Conservation (phyloP, 805 yeast genomes). For the Jamesozyma jinghongensis region DNA sequence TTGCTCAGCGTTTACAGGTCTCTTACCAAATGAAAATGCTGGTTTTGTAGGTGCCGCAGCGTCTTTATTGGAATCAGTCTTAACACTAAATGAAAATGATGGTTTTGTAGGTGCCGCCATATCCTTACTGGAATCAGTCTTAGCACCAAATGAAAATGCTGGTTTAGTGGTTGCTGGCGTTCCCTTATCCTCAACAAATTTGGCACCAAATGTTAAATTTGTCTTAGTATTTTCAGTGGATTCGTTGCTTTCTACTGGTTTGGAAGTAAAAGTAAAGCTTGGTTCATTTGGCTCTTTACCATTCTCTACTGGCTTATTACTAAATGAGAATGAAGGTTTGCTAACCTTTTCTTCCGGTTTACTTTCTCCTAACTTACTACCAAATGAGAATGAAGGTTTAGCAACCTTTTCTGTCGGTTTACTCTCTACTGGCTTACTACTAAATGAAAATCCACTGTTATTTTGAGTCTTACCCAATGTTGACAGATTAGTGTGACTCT, state of each 20-base stretch:
- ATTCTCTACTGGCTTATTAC: neutral
- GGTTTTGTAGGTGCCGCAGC: too few species aligned
- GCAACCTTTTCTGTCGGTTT: conserved; percentile 2
- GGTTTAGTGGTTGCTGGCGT: conserved; percentile 4
- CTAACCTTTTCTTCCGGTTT: too few species aligned
- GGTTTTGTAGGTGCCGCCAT: conserved; percentile 2
- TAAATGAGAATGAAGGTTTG: conserved; percentile 7
- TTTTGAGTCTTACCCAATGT: too few species aligned
- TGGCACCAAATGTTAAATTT: conserved; percentile 7
- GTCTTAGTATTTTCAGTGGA: too few species aligned
- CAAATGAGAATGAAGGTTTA: conserved; percentile 6
- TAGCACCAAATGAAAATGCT: conserved; percentile 7
- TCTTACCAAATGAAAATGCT: conserved; percentile 4
- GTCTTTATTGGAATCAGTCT: too few species aligned
- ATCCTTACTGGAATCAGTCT: too few species aligned
- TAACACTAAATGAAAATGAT: conserved; percentile 6
- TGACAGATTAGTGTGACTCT: too few species aligned
- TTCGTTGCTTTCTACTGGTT: conserved; percentile 1
- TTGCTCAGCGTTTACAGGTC: too few species aligned
- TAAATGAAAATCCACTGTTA: too few species aligned
- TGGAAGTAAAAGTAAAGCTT: too few species aligned
- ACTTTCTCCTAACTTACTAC: neutral
- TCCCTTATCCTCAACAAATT: conserved; percentile 1
- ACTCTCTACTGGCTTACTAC: neutral
- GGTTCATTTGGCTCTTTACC: neutral